These are phyloP conservation scores for Erysimum cheiranthoides DNA, from an alignment of 345 rosid genomes.

Conservation along the genomic window DNA sequence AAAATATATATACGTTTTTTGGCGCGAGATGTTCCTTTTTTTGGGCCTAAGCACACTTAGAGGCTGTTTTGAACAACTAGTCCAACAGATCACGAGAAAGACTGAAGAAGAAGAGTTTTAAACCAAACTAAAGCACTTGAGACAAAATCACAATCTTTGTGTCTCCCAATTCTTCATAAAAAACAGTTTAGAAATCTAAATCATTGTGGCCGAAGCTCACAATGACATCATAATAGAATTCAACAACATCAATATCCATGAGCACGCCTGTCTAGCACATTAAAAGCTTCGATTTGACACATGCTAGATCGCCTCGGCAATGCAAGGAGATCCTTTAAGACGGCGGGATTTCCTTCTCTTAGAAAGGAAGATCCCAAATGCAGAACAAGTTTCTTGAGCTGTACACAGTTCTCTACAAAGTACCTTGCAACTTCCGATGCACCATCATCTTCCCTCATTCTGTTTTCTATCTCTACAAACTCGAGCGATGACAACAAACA, in stretches of 20 bases:
- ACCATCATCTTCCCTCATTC: neutral
- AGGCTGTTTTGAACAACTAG: no score
- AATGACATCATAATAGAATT: neutral
- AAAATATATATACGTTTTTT: no score
- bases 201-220: neutral
- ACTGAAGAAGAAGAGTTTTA: no score
- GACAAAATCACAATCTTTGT: no score
- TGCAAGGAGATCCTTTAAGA: slow-evolving; percentile 2
- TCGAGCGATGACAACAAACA: slow-evolving; percentile 10
- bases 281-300: neutral
- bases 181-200: no score
- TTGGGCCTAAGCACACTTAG: no score
- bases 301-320: neutral
- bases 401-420: neutral
- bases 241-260: neutral
- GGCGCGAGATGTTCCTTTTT: no score
- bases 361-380: neutral
- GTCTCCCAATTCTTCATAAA: no score
- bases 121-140: no score
- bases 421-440: neutral
- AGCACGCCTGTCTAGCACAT: neutral
- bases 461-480: neutral
- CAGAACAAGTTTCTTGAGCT: slow-evolving; percentile 16
- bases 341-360: neutral
- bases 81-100: no score